These are phyloP conservation scores for Metschnikowia vanudenii DNA, from an alignment of 805 yeast genomes.

Conservation along the genomic window DNA sequence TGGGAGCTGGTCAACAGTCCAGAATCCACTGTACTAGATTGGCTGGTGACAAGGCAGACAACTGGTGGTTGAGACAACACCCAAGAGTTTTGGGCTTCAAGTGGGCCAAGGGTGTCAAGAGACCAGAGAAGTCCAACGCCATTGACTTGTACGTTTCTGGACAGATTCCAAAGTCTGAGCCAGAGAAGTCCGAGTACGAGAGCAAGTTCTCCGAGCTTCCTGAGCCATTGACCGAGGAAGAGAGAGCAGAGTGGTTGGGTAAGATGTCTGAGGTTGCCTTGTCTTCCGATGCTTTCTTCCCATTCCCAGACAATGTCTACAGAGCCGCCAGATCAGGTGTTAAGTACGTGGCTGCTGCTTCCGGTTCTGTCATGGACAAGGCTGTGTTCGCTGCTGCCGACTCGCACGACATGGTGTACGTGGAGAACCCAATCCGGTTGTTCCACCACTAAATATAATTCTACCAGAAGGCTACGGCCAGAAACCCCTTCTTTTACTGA, in stretches of 20 bases:
- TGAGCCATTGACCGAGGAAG: constrained; percentile 73
- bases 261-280: constrained; percentile 84
- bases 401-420: constrained; percentile 83
- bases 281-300: constrained; percentile 99
- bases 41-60: constrained; percentile 99
- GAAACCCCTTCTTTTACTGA: not conserved
- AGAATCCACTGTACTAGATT: constrained; percentile 98
- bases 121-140: constrained; percentile 98
- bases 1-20: constrained; percentile 99
- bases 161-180: constrained; percentile 88
- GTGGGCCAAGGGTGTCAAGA: constrained; percentile 98
- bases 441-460: constrained; percentile 77
- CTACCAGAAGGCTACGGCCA: not conserved
- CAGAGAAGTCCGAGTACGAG: constrained; percentile 90
- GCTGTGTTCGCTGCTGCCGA: constrained; percentile 96
- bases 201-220: constrained; percentile 85
- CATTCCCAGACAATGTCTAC: constrained; percentile 98
- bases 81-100: constrained; percentile 88
- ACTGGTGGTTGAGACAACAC: constrained; percentile 99
- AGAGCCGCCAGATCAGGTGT: constrained; percentile 97
- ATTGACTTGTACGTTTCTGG: constrained; percentile 90
- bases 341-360: constrained; percentile 92
- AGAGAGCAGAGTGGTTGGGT: constrained; percentile 82
- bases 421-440: constrained; percentile 94
- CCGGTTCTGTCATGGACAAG: constrained; percentile 97